Evolutionary conservation across 2,329 filamentous ascomycete genomes (phyloP), one percentile per base, ranked within the genome.

Genomic region (Verticillium alfalfae): DNA sequence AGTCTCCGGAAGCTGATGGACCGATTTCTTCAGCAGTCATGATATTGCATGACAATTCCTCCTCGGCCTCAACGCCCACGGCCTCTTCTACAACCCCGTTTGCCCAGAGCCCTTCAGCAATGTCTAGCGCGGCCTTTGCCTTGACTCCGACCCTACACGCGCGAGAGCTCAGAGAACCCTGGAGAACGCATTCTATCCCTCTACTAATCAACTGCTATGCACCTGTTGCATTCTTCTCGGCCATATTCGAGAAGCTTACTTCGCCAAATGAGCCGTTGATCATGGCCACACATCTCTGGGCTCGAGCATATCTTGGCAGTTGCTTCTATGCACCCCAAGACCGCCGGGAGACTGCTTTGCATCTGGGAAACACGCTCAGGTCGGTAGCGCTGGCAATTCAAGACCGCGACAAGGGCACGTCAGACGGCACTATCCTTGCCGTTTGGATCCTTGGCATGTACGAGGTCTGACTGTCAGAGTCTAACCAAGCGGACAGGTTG

Each of bases 361-460:
- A 74, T 60, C 69, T 78, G 37, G 73, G 75, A 5, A 75, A 72
- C 64, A 74, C 76, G 0, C 63, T 78, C 54, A 70, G 66, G n/a
- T 68, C 73, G 3, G 71, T 82, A 18, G 70, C 75, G 45, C 67
- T 72, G 7, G 78, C 79, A 7, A 65, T 78, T 16, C 69, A 65
- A 7, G 66, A 58, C 57, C 70, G 10, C 66, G 69, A 5, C 63
- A 66, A 7, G 71, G 72, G 6, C 65, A 70, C 5, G 37, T 69
- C 49, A 63, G 76, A 61, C 69, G 75, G 26, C 72, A 78, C 60
- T 22, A 71, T 78, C 16, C 73, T 72, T 16, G 75, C 76, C 3
- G 72, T 78, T 3, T 78, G 76, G 76, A 70, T 78, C 38, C 66
- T 78, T 22, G 65, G 73, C 49, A 76, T 75, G 62, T 77, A 78